Percentiles rank a stretch among this genome's conserved stretches.
Evolutionary conservation across 495 filamentous ascomycete species (phyloP).

Genomic region (Hypoxylon fragiforme): DNA sequence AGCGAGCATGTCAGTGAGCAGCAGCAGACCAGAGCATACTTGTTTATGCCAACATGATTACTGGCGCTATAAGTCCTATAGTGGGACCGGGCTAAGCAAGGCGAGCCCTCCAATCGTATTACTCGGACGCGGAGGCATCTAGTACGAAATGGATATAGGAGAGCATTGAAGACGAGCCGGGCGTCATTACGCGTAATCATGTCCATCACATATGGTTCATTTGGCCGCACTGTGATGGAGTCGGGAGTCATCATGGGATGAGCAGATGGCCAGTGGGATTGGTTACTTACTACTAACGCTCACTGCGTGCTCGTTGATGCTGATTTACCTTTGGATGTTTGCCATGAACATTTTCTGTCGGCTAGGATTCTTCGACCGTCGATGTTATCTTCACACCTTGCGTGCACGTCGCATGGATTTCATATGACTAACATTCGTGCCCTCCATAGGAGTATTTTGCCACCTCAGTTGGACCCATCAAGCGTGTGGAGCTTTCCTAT

Average conservation of each 20-base stretch:
- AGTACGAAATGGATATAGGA: constrained; percentile 1
- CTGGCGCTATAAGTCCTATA: constrained; percentile 2
- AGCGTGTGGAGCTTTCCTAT: constrained; percentile 84
- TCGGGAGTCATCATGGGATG: constrained; percentile 1
- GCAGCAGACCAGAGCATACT: constrained; percentile 14
- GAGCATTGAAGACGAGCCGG: background rate
- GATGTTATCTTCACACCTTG: constrained; percentile 27
- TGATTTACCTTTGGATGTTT: constrained; percentile 40
- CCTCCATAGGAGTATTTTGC: constrained; percentile 89
- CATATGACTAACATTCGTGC: constrained; percentile 40
- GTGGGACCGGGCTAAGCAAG: constrained; percentile 3
- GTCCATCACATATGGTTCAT: constrained; percentile 1
- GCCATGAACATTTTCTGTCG: constrained; percentile 15
- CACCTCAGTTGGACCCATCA: constrained; percentile 85
- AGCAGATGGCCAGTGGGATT: constrained; percentile 2
- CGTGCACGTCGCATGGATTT: constrained; percentile 30
- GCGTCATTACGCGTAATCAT: background rate
- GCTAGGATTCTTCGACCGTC: constrained; percentile 27
- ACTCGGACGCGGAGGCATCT: constrained; percentile 1
- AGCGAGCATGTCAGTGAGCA: constrained; percentile 67
- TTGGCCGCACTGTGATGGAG: background rate
- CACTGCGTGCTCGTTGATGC: constrained; percentile 74
- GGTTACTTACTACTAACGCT: constrained; percentile 52
- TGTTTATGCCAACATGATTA: background rate
- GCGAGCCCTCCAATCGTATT: constrained; percentile 5